Base-by-base conservation (phyloP, 2,329 filamentous ascomycete species). In the Lasiodiplodia sp. region DNA sequence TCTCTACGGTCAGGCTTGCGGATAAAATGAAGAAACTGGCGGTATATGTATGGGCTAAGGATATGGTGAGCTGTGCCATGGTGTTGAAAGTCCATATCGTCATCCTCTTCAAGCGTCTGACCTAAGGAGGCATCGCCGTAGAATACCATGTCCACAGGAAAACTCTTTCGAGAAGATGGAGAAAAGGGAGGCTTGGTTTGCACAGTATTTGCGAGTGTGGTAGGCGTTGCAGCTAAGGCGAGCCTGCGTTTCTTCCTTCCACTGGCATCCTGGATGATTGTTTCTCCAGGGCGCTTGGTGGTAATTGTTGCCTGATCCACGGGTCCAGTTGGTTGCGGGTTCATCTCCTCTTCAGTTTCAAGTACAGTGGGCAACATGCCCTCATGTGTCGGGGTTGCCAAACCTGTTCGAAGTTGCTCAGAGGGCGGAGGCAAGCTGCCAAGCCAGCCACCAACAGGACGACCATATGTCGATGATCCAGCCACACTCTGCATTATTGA, bases 221-320 rank as follows among this genome's bases (percentile, higher is more conserved):
- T 10, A 69, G 70, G 11, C 78, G 66, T 47, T 70, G 75, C 25
- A 25, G 67, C 60, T 2, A 65, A 28, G n/a, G 73, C 71, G 2
- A 80, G 72, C 69, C 73, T 78, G 44, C 79, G 76, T 11, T 77
- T 75, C 70, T 80, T 80, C 14, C 73, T 71, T 25, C 78, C 78
- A 21, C 66, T 38, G 4, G 60, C 55, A 63, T 78, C 77, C 38
- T 76, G 66, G 10, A 77, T 70, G 16, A 75, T 23, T 3, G 63
- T 52, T 62, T 79, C 78, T 21, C 72, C 72, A 23, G 70, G 37
- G 25, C 67, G 69, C 18, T 64, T 64, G 18, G 25, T 3, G 34
- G 60, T 34, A 16, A 2, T 49, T 21, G 10, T 31, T 11, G n/a
- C 18, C 14, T 4, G 37, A 16, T 38, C 47, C 18, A 21, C 10